Percentiles rank a stretch among this genome's conserved stretches.
Conservation (phyloP, 352 stramenopile species). For the Phytophthora parvispora region DNA sequence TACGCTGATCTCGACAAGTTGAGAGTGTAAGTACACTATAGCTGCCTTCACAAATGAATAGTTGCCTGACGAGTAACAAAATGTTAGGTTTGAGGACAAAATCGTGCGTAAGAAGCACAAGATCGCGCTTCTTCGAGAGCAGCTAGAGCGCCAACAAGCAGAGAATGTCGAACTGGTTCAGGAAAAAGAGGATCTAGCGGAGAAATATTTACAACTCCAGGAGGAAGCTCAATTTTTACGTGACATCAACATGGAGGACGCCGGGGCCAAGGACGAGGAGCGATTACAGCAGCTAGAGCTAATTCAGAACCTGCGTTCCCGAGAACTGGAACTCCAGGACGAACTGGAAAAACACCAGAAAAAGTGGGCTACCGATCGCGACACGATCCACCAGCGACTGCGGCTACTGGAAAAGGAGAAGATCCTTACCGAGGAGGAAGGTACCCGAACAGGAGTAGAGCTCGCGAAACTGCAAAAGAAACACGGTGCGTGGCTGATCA, state of each 20-base stretch:
- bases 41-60: too few species aligned
- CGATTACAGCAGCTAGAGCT: slow-evolving; percentile 68
- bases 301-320: slow-evolving; percentile 55
- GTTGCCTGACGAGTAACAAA: not conserved
- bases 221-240: slow-evolving; percentile 71
- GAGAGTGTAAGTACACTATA: slow-evolving; percentile 28
- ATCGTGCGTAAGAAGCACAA: slow-evolving; percentile 47
- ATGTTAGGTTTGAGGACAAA: slow-evolving; percentile 44
- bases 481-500: slow-evolving; percentile 34
- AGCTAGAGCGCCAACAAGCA: slow-evolving; percentile 51
- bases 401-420: slow-evolving; percentile 69
- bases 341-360: slow-evolving; percentile 72
- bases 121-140: slow-evolving; percentile 47
- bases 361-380: slow-evolving; percentile 62
- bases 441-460: slow-evolving; percentile 28
- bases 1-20: slow-evolving; percentile 73
- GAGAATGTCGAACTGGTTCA: slow-evolving; percentile 66
- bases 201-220: slow-evolving; percentile 53
- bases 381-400: slow-evolving; percentile 58
- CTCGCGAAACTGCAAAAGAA: slow-evolving; percentile 35
- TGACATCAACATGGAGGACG: slow-evolving; percentile 59
- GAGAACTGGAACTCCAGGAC: slow-evolving; percentile 59
- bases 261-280: slow-evolving; percentile 62
- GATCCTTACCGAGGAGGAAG: slow-evolving; percentile 49
- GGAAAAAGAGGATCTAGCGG: slow-evolving; percentile 55